Conservation (phyloP, 148 eudicot species). For the Pouteria glomerata region DNA sequence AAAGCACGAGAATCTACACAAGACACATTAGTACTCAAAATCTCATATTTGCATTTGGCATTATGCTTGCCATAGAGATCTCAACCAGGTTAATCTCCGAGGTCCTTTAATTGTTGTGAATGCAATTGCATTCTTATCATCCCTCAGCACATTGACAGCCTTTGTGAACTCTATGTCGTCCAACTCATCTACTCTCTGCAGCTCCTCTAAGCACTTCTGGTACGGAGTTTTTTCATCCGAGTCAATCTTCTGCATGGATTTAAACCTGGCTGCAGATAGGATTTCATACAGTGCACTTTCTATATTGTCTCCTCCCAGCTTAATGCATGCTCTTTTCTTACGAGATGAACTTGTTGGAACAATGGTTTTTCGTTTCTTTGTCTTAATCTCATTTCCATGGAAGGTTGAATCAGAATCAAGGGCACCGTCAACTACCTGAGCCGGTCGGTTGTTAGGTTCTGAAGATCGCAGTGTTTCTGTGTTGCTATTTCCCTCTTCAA, state of each 20-base stretch:
- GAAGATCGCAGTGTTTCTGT: too few relatives aligned
- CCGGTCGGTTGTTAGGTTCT: not conserved
- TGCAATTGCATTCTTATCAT: slow-evolving; percentile 9
- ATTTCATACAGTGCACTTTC: not conserved
- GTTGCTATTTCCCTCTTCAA: not conserved
- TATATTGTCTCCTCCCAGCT: not conserved
- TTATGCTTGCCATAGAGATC: slow-evolving; percentile 2
- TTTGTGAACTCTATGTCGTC: too few relatives aligned
- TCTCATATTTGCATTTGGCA: not conserved
- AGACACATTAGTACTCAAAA: too few relatives aligned
- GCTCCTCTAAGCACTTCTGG: slow-evolving; percentile 5
- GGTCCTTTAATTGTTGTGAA: slow-evolving; percentile 5
- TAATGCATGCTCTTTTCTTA: not conserved
- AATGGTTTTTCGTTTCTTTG: too few relatives aligned
- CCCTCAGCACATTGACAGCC: too few relatives aligned
- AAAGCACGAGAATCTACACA: not conserved
- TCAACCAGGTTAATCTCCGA: slow-evolving; percentile 1
- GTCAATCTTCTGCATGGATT: not conserved
- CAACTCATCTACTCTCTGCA: not conserved
- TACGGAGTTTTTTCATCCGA: not conserved
- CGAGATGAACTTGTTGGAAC: not conserved
- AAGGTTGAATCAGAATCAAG: not conserved
- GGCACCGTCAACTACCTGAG: not conserved
- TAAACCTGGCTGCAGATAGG: not conserved
- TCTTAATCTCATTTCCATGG: too few relatives aligned